Evolutionary conservation across 2,329 filamentous ascomycete genomes (phyloP).

Genomic region (Epichloe festucae): DNA sequence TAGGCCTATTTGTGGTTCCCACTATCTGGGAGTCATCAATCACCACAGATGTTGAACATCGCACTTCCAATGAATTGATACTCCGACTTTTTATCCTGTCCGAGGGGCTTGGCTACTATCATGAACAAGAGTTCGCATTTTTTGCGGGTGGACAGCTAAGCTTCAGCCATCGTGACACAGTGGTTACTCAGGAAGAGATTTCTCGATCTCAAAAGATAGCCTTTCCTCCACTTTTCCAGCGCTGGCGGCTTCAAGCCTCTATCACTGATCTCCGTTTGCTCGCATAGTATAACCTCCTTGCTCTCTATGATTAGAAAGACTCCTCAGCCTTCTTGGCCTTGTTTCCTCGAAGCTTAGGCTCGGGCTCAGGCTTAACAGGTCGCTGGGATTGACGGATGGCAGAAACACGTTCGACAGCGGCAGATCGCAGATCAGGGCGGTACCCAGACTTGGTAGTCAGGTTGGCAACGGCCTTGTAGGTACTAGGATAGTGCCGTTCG

Average conservation of each 20-base stretch:
- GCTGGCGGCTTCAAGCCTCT: background rate
- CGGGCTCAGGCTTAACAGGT: constrained; percentile 61
- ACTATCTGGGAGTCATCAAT: background rate
- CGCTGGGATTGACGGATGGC: constrained; percentile 72
- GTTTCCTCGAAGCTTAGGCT: constrained; percentile 63
- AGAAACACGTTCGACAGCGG: constrained; percentile 75
- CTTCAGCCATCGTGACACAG: background rate
- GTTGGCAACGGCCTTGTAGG: constrained; percentile 80
- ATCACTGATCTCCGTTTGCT: background rate
- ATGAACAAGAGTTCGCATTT: background rate
- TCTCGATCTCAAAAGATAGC: background rate
- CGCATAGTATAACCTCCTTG: background rate
- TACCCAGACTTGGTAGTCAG: constrained; percentile 74
- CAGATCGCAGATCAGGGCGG: constrained; percentile 63
- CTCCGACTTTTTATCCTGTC: background rate
- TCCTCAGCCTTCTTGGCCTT: constrained; percentile 62
- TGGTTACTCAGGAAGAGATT: background rate
- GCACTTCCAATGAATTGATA: background rate
- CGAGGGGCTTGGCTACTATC: background rate
- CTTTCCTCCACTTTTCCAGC: background rate
- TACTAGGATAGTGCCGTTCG: constrained; percentile 37
- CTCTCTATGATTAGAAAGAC: constrained; percentile 16
- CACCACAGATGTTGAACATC: background rate
- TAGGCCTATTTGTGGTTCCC: too few relatives aligned
- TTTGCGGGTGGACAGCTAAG: background rate